Percentiles rank a stretch among this genome's conserved stretches.
Conservation (phyloP, 257 asterid species). For the Apocynum venetum region DNA sequence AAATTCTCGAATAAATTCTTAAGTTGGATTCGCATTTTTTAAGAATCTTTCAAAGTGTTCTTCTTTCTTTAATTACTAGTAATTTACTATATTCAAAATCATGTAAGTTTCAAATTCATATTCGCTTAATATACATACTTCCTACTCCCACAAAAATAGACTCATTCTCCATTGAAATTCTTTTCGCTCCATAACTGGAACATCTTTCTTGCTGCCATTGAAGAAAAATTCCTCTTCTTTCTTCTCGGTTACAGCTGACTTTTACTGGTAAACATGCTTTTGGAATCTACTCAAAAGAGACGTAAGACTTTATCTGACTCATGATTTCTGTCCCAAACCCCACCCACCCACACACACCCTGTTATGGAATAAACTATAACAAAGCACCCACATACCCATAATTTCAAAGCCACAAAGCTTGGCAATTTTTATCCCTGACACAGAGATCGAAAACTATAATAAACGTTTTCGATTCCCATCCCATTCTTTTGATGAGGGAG, state of each 20-base stretch:
- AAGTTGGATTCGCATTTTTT: too few species aligned
- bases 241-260: neutral
- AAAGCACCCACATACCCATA: neutral
- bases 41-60: too few species aligned
- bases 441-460: neutral
- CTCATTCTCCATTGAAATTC: too few species aligned
- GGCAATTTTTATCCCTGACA: neutral
- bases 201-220: neutral
- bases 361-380: neutral
- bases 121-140: too few species aligned
- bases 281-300: neutral
- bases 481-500: too few species aligned
- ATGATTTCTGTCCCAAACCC: neutral
- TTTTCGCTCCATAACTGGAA: neutral
- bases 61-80: too few species aligned
- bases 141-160: too few species aligned
- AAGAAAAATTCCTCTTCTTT: neutral
- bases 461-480: slow-evolving; percentile 8
- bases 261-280: neutral
- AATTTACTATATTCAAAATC: too few species aligned
- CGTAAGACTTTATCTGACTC: neutral
- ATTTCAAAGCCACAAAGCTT: neutral
- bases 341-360: neutral
- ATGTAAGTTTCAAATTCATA: too few species aligned
- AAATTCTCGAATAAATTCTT: too few species aligned